Evolutionary conservation across 1,284 basidiomycete species (phyloP).

Genomic region (Cutaneotrichosporon spelunceum): DNA sequence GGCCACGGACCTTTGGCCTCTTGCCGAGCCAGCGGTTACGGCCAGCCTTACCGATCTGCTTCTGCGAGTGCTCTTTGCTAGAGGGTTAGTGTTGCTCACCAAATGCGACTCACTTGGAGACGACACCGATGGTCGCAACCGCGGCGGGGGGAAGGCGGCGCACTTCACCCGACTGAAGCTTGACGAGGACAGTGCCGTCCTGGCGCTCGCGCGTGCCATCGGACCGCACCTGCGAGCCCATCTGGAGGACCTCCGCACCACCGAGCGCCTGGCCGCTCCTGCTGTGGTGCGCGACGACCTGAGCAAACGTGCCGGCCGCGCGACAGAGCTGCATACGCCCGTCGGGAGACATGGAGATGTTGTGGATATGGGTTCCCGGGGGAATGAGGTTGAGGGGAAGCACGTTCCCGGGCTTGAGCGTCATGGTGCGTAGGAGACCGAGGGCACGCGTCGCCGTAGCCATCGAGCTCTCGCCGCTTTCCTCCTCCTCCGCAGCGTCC

Average conservation of each 20-base stretch:
- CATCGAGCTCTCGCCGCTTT: conserved; percentile 54
- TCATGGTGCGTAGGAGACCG: conserved; percentile 79
- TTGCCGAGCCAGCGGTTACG: conserved; percentile 82
- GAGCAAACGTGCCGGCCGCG: conserved; percentile 81
- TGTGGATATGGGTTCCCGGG: conserved; percentile 85
- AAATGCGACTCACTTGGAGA: conserved; percentile 64
- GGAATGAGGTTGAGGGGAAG: conserved; percentile 89
- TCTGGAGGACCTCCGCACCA: conserved; percentile 41
- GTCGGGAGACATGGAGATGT: conserved; percentile 69
- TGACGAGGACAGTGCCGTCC: conserved; percentile 61
- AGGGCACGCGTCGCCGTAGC: conserved; percentile 56
- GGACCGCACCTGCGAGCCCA: conserved; percentile 33
- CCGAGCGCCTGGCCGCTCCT: conserved; percentile 53
- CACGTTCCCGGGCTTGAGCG: conserved; percentile 88
- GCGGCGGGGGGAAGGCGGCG: conserved; percentile 78
- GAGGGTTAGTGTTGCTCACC: neutral
- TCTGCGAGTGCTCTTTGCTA: conserved; percentile 75
- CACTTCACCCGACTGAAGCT: conserved; percentile 88
- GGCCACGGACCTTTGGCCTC: conserved; percentile 85
- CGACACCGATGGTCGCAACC: conserved; percentile 83
- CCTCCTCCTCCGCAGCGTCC: conserved; percentile 10
- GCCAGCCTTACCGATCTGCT: conserved; percentile 86
- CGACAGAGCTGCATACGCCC: conserved; percentile 82
- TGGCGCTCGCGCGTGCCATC: conserved; percentile 29
- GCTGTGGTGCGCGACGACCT: conserved; percentile 66